Percentiles rank a stretch among this genome's conserved stretches.
phyloP scores from a whole-genome alignment of 352 stramenopile species.

The Phytophthora pistaciae region DNA sequence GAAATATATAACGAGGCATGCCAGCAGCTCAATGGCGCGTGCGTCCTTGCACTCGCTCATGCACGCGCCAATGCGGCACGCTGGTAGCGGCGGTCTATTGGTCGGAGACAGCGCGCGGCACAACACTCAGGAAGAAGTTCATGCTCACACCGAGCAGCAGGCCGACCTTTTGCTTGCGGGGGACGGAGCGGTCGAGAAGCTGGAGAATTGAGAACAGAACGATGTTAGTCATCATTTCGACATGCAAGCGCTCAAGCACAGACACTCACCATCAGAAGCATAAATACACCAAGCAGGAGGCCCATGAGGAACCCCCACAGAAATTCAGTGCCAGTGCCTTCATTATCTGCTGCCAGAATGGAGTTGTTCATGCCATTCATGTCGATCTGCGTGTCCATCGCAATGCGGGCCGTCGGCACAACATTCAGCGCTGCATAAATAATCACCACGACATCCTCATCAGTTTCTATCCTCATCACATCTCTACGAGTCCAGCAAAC shows the following conservation, averaged over 20 bases:
- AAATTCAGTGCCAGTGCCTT: slow-evolving; percentile 90
- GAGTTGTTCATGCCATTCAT: slow-evolving; percentile 87
- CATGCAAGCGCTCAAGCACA: not conserved
- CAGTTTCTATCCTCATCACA: not conserved
- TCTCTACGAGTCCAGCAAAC: not conserved
- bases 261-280: slow-evolving; percentile 85
- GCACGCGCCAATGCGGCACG: slow-evolving; percentile 4
- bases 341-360: slow-evolving; percentile 86
- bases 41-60: not conserved
- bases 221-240: not conserved
- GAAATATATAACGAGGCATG: slow-evolving; percentile 40
- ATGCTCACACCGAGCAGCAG: slow-evolving; percentile 88
- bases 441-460: not conserved
- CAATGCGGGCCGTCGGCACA: slow-evolving; percentile 68
- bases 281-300: slow-evolving; percentile 89
- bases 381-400: slow-evolving; percentile 88
- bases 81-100: slow-evolving; percentile 43
- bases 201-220: slow-evolving; percentile 21
- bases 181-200: slow-evolving; percentile 87
- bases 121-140: slow-evolving; percentile 91
- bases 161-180: slow-evolving; percentile 88
- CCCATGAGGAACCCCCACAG: slow-evolving; percentile 91
- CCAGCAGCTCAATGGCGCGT: slow-evolving; percentile 13
- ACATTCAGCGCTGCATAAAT: slow-evolving; percentile 77
- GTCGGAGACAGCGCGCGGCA: slow-evolving; percentile 81